These are phyloP conservation scores for Lachancea fermentati DNA, from an alignment of 805 yeast genomes.

Conservation along the genomic window DNA sequence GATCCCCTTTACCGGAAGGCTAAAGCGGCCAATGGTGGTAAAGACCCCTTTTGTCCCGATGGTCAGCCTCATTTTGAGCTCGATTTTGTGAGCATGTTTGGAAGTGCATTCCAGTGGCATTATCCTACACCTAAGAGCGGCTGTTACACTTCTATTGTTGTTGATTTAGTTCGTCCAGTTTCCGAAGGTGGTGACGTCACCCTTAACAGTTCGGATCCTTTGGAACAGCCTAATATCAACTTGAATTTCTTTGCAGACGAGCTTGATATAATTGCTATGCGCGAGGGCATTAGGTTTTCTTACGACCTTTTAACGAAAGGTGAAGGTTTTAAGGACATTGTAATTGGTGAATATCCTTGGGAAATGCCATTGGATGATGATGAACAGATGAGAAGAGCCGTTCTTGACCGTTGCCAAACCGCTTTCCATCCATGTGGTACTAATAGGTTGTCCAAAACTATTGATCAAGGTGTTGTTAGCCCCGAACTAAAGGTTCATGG, in stretches of 20 bases:
- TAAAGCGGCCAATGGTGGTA: constrained; percentile 26
- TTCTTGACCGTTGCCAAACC: constrained; percentile 30
- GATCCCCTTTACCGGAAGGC: constrained; percentile 15
- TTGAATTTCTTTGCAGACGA: constrained; percentile 29
- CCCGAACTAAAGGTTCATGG: constrained; percentile 30
- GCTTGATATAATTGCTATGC: constrained; percentile 30
- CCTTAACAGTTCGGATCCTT: constrained; percentile 23
- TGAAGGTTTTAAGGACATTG: constrained; percentile 30
- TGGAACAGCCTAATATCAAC: constrained; percentile 24
- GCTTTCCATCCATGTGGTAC: constrained; percentile 34
- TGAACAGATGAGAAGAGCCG: constrained; percentile 28
- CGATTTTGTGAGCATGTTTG: constrained; percentile 24
- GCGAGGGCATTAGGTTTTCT: constrained; percentile 29
- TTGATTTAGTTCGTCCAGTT: constrained; percentile 28
- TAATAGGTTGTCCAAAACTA: constrained; percentile 16
- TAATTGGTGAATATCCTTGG: constrained; percentile 29
- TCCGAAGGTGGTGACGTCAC: constrained; percentile 26
- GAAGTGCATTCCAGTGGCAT: constrained; percentile 29
- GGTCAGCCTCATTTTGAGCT: constrained; percentile 30
- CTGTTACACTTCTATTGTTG: constrained; percentile 22
- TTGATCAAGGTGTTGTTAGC: constrained; percentile 26
- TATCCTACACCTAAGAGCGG: constrained; percentile 24
- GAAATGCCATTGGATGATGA: constrained; percentile 30
- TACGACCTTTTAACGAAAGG: constrained; percentile 28
- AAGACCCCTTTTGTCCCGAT: constrained; percentile 26